phyloP scores from a whole-genome alignment of 2,329 filamentous ascomycete species.

The Botrytis sinoallii region DNA sequence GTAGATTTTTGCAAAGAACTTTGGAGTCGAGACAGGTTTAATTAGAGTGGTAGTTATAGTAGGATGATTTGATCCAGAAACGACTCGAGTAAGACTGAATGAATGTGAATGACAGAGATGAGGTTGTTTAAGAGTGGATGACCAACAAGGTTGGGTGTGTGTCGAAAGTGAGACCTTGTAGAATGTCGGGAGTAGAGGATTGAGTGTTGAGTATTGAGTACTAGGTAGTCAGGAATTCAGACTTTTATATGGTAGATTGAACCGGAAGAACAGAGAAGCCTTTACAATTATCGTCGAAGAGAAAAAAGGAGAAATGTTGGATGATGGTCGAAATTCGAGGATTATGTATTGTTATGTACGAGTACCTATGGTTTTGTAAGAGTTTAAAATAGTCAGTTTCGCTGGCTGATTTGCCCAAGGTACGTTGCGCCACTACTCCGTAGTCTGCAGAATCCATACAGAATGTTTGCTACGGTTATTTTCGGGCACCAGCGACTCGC shows the following conservation, averaged over 20 bases:
- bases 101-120: background rate
- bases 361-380: background rate
- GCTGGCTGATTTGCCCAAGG: conserved; percentile 3
- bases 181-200: background rate
- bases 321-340: background rate
- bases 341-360: too few relatives aligned
- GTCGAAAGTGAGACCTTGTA: background rate
- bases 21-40: background rate
- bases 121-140: conserved; percentile 3
- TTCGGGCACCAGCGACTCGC: conserved; percentile 8
- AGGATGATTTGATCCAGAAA: background rate
- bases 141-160: conserved; percentile 3
- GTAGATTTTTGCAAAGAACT: background rate
- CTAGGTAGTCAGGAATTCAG: background rate
- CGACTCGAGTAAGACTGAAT: background rate
- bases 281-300: background rate
- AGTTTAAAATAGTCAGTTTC: background rate
- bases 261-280: background rate
- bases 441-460: background rate
- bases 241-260: background rate
- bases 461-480: conserved; percentile 4
- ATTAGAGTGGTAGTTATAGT: background rate
- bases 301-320: background rate
- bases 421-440: background rate
- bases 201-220: background rate